phyloP scores from a whole-genome alignment of 2,329 filamentous ascomycete genomes.

The Penicillium sp. region DNA sequence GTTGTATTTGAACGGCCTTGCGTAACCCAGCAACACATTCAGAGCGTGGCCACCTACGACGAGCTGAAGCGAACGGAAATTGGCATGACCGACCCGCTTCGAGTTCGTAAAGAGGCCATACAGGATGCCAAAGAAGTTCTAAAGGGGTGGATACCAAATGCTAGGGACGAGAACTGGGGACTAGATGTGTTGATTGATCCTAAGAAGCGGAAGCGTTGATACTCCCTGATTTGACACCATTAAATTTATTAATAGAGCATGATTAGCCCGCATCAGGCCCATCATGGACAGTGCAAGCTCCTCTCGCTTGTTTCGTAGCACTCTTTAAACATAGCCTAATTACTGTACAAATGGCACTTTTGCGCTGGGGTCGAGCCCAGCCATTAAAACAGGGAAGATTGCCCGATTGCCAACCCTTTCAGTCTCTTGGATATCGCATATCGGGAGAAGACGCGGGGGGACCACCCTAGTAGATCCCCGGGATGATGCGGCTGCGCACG shows the following conservation, averaged over 20 bases:
- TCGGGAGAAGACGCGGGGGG: too few relatives aligned
- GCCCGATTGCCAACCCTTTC: too few relatives aligned
- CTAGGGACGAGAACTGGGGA: constrained; percentile 39
- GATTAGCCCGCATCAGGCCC: not conserved
- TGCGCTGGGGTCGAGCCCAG: too few relatives aligned
- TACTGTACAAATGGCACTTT: too few relatives aligned
- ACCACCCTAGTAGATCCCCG: constrained; percentile 68
- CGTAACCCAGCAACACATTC: not conserved
- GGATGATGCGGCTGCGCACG: constrained; percentile 79
- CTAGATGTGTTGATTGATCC: constrained; percentile 33
- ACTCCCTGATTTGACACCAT: not conserved
- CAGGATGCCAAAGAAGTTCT: constrained; percentile 33
- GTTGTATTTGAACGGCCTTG: not conserved
- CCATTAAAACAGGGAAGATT: too few relatives aligned
- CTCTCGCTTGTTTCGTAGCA: too few relatives aligned
- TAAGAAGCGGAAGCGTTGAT: constrained; percentile 30
- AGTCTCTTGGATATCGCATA: too few relatives aligned
- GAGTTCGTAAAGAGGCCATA: constrained; percentile 28
- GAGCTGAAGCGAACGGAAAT: constrained; percentile 28
- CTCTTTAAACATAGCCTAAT: too few relatives aligned
- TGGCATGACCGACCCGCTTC: constrained; percentile 8
- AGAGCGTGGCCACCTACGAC: constrained; percentile 27
- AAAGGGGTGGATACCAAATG: constrained; percentile 39
- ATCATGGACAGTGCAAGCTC: too few relatives aligned
- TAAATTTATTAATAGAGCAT: not conserved